Evolutionary conservation across 352 stramenopile species (phyloP), one percentile per base, ranked within the genome.

Genomic region (Thraustochytrium striatum): DNA sequence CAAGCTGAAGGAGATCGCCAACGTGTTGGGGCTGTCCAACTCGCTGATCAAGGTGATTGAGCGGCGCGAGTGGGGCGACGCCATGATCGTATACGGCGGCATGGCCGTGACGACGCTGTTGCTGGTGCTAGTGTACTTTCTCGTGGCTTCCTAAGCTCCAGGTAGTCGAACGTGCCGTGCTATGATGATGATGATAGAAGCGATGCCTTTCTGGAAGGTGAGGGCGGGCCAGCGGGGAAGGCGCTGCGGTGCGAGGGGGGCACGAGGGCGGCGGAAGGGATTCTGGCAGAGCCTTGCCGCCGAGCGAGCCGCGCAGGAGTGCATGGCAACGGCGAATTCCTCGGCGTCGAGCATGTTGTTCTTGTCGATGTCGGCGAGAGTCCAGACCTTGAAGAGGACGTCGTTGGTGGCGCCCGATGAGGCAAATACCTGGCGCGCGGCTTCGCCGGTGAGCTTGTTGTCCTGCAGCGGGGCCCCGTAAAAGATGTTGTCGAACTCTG

Each of bases 311-410:
- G 19, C 85, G 68, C 61, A 90, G 90, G 19, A 96, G 72, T 94
- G 92, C 90, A 96, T 95, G 32, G 90, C 90, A 30, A 97, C 83
- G 1, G 92, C 90, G 75, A 97, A 97, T 83, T 97, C 87, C 57
- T 95, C 89, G 5, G 85, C 86, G 84, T 96, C 91, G 38, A 97
- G 79, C 79, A 84, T 89, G 9, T 92, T 92, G 78, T 93, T 87
- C 28, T 92, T 92, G 80, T 95, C 91, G 43, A 94, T 85, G 79
- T 97, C 92, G 2, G 89, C 88, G 30, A 97, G 86, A 65, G 94
- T 88, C 92, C 92, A 96, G 75, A 97, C 93, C 62, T 91, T 93
- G 69, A 93, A 85, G 58, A 85, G 87, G 35, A 93, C 85, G 52
- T 92, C 85, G 0, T 87, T 85, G 16, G 86, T 85, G 65, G 93